Base-by-base conservation (phyloP, 176 grass and related monocot species). In the Ensete glaucum region DNA sequence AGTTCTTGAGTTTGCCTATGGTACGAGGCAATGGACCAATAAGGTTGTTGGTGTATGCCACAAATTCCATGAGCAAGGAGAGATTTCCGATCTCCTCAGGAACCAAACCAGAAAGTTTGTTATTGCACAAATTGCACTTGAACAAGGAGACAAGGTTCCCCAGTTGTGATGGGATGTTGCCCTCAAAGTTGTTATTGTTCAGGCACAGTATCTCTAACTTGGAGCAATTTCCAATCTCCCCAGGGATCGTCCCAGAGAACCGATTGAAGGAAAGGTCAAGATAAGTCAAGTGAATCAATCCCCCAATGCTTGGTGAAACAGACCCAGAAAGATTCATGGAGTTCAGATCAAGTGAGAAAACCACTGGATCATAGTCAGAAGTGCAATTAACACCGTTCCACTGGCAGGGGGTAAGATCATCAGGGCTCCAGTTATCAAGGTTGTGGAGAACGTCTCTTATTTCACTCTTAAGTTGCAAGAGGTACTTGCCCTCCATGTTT, bases 41-140 rank as follows among this genome's bases (percentile, higher is more conserved):
- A 58, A 99, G 84, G 73, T 95, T 95, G 50, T 99, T 99, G 15
- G 86, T 89, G 75, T 95, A 99, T 11, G 85, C 91, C 29, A 99
- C 88, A 78, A 99, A 82, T 43, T 94, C 88, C 53, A 73, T 54
- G 20, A 99, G 91, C 5, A 86, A 89, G 50, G 76, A 20, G 84
- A 99, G 86, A 53, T 92, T 82, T 23, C 91, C 96, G 29, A 99
- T 84, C 76, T 94, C 87, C 63, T 87, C 85, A 54, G 96, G 96
- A 76, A 99, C 74, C 5, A 50, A 9, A 2, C 96, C 88, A 22
- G 82, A 54, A 10, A 99, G 96, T 85, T 71, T 88, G 82, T 99
- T 99, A 50, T 99, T 99, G 76, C 91, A 99, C n/a, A 99, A 55
- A 81, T 99, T 99, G 27, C 79, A 88, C 10, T 72, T 82, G 26